Conservation (phyloP, 306 rosid species). For the Dryas octopetala region DNA sequence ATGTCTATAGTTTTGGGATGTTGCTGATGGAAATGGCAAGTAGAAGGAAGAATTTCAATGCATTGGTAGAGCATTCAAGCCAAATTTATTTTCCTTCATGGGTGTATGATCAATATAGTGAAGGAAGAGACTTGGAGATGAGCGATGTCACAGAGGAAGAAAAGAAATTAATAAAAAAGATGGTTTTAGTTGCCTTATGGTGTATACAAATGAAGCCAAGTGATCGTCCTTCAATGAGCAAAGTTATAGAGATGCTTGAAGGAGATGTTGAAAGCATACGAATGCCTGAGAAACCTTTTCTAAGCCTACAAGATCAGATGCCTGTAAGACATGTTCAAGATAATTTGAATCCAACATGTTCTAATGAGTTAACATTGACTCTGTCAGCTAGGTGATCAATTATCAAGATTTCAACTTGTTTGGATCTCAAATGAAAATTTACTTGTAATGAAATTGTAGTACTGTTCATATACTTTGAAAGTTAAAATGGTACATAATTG, state of each 20-base stretch:
- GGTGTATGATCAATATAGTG: neutral
- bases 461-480: no score
- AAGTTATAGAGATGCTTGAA: conserved; percentile 7
- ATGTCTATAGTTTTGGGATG: no score
- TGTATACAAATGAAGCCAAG: conserved; percentile 16
- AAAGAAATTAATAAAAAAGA: neutral
- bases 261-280: neutral
- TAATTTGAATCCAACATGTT: neutral
- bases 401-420: no score
- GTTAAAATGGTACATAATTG: no score
- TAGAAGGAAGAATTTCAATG: neutral
- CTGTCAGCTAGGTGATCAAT: neutral
- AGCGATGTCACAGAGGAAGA: neutral
- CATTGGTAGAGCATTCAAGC: conserved; percentile 1
- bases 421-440: no score
- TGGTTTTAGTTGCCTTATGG: conserved; percentile 16
- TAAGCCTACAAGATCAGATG: neutral
- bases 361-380: neutral
- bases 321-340: neutral
- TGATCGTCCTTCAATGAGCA: conserved; percentile 10
- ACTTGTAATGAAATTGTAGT: no score
- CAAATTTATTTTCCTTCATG: conserved; percentile 9
- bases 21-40: no score
- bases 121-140: neutral
- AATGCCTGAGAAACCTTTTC: neutral